Evolutionary conservation across 805 yeast genomes (phyloP).

Genomic region (Pichia occidentalis): DNA sequence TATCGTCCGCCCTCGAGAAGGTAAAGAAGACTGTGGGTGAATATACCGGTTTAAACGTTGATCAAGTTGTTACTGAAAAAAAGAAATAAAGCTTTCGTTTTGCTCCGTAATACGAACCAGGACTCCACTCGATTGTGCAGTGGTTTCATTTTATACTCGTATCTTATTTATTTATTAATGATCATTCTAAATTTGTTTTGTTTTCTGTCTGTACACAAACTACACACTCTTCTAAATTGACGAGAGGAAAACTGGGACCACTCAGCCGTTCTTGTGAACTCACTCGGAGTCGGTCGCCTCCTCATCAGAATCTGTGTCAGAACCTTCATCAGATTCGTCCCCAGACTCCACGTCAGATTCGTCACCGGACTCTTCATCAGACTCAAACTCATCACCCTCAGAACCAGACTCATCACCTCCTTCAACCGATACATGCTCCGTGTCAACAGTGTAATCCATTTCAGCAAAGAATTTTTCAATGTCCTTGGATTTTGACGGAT

Average conservation of each 20-base stretch:
- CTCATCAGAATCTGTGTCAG: slow-evolving; percentile 11
- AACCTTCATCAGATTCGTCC: slow-evolving; percentile 12
- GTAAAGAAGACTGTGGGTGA: slow-evolving; percentile 42
- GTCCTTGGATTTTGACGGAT: slow-evolving; percentile 52
- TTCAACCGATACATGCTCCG: slow-evolving; percentile 43
- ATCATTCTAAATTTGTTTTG: too few relatives aligned
- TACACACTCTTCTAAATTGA: too few relatives aligned
- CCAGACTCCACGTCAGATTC: slow-evolving; percentile 23
- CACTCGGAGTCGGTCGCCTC: too few relatives aligned
- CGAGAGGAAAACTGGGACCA: too few relatives aligned
- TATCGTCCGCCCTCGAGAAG: slow-evolving; percentile 28
- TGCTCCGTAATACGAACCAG: not conserved
- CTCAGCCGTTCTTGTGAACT: too few relatives aligned
- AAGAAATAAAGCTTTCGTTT: too few relatives aligned
- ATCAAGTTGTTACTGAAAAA: slow-evolving; percentile 52
- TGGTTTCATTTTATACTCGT: not conserved
- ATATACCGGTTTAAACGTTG: slow-evolving; percentile 63
- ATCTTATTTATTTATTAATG: not conserved
- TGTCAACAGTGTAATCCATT: slow-evolving; percentile 51
- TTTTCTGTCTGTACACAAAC: too few relatives aligned
- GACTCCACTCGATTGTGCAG: not conserved
- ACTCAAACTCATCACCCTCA: too few relatives aligned
- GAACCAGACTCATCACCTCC: slow-evolving; percentile 21
- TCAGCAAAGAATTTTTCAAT: slow-evolving; percentile 41
- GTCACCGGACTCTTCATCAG: slow-evolving; percentile 26